Percentiles rank a stretch among this genome's conserved stretches.
Conservation (phyloP, 495 filamentous ascomycete species). For the Staphylotrichum tortipilum region DNA sequence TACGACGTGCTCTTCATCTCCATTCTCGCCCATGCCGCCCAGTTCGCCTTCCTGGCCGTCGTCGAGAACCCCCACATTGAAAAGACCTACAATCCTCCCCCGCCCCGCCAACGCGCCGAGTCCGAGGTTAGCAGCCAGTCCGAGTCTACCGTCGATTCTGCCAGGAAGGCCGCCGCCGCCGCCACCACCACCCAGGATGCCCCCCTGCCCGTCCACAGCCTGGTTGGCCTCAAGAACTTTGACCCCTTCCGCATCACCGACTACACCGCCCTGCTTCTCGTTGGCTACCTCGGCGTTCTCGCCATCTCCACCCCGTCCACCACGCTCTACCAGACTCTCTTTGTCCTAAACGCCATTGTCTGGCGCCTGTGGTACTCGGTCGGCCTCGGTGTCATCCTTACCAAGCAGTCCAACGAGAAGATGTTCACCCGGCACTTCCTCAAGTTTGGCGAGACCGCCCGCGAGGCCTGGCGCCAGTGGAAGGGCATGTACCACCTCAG, state of each 20-base stretch:
- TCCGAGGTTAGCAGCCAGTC: conserved; percentile 30
- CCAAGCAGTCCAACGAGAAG: conserved; percentile 79
- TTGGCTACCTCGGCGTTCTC: conserved; percentile 62
- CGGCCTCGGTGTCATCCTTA: conserved; percentile 77
- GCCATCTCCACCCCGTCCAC: conserved; percentile 72
- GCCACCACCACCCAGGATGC: conserved; percentile 10
- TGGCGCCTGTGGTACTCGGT: conserved; percentile 92
- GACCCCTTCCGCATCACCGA: conserved; percentile 84
- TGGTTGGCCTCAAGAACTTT: conserved; percentile 72
- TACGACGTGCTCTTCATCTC: conserved; percentile 96
- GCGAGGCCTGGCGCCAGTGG: conserved; percentile 96
- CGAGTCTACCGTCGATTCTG: conserved; percentile 7
- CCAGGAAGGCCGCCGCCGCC: conserved; percentile 8
- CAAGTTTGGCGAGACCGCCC: conserved; percentile 83
- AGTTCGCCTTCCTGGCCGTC: conserved; percentile 81
- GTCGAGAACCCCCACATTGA: conserved; percentile 98
- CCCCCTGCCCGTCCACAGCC: conserved; percentile 66
- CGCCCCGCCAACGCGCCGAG: conserved; percentile 53
- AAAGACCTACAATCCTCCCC: conserved; percentile 90
- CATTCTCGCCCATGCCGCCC: conserved; percentile 85
- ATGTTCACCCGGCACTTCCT: conserved; percentile 94
- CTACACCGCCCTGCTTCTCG: conserved; percentile 63
- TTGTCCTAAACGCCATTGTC: conserved; percentile 66
- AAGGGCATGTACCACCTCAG: conserved; percentile 92
- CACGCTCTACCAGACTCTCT: conserved; percentile 60